Conservation (phyloP, 768 basidiomycete genomes). For the Lentinula raphanica region DNA sequence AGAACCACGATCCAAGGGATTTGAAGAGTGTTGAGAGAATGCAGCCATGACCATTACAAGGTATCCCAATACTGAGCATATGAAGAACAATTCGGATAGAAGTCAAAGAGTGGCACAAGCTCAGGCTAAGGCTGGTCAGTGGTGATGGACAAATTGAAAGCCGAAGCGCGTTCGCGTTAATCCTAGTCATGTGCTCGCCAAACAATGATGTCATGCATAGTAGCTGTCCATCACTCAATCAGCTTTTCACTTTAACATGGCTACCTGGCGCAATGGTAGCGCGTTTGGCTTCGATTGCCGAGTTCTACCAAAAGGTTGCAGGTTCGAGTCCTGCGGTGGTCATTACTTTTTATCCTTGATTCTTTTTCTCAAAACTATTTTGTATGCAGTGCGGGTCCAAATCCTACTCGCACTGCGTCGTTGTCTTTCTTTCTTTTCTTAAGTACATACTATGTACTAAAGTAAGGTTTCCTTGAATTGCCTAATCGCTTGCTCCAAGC, state of each 20-base stretch:
- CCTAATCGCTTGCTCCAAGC: conserved; percentile 50
- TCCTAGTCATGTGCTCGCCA: no score
- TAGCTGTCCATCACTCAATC: no score
- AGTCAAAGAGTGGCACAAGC: no score
- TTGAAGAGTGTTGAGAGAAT: conserved; percentile 69
- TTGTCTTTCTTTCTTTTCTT: no score
- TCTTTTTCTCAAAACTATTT: neutral
- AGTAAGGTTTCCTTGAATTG: neutral
- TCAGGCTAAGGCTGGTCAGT: no score
- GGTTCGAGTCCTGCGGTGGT: conserved; percentile 95
- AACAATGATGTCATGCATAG: no score
- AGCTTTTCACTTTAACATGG: conserved; percentile 24
- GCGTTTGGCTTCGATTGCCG: conserved; percentile 88
- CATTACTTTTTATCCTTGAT: conserved; percentile 29
- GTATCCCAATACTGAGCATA: neutral
- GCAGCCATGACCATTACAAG: conserved; percentile 30
- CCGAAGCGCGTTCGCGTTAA: no score
- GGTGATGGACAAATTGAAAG: no score
- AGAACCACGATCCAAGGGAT: conserved; percentile 64
- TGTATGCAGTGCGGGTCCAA: no score
- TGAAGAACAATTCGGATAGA: neutral
- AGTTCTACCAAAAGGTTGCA: conserved; percentile 85
- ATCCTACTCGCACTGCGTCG: no score
- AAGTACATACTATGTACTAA: neutral
- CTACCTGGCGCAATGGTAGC: conserved; percentile 92